phyloP scores from a whole-genome alignment of 371 early-diverging fungal genomes.

The Apophysomyces elegans region DNA sequence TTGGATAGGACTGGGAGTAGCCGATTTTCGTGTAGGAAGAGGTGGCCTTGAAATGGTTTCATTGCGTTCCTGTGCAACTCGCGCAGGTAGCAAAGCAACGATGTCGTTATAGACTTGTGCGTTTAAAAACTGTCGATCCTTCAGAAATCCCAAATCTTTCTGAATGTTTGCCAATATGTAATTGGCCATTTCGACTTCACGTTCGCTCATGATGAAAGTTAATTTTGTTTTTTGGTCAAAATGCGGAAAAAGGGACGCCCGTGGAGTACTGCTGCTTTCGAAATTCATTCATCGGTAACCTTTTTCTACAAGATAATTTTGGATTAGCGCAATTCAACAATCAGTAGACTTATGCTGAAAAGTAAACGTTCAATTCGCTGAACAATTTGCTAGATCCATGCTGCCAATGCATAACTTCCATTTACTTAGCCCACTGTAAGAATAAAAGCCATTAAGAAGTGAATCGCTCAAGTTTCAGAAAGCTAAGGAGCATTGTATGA shows the following conservation, averaged over 20 bases:
- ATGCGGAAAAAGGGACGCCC: background rate
- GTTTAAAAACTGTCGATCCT: constrained; percentile 41
- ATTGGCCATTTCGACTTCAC: constrained; percentile 34
- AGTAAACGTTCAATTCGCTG: too few relatives aligned
- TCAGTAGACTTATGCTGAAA: too few relatives aligned
- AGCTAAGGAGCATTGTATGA: too few relatives aligned
- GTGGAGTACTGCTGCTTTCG: background rate
- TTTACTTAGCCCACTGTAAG: too few relatives aligned
- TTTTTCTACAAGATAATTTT: too few relatives aligned
- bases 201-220: constrained; percentile 21
- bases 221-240: background rate
- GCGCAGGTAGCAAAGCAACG: constrained; percentile 35
- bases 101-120: constrained; percentile 43
- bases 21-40: constrained; percentile 47
- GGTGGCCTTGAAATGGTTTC: constrained; percentile 30
- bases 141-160: constrained; percentile 44
- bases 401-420: too few relatives aligned
- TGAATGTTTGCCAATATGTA: constrained; percentile 49
- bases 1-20: constrained; percentile 13
- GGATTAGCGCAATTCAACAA: too few relatives aligned
- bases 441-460: too few relatives aligned
- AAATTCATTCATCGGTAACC: too few relatives aligned
- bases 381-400: too few relatives aligned
- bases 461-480: too few relatives aligned
- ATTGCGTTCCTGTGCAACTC: constrained; percentile 9